phyloP scores from a whole-genome alignment of 1,139 yeast genomes.

The Scheffersomyces parashehatae region DNA sequence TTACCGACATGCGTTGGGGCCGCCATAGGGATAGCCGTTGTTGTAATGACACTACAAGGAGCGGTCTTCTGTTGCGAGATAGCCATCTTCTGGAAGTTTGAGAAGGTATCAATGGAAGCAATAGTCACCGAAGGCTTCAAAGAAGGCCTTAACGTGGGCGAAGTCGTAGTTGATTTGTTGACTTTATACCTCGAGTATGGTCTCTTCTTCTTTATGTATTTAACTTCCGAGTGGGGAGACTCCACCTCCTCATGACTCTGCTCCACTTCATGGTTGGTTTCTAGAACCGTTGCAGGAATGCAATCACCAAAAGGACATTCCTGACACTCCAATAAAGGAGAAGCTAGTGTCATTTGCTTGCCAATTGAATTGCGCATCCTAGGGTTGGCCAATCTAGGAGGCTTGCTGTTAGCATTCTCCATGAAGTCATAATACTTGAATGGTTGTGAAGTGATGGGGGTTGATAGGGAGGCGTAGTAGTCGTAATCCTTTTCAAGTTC shows the following conservation, averaged over 20 bases:
- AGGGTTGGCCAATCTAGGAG: constrained; percentile 2
- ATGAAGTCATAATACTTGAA: neutral
- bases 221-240: neutral
- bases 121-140: constrained; percentile 28
- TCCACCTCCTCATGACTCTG: neutral
- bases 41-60: too few species aligned
- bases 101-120: constrained; percentile 22
- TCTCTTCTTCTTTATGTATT: neutral
- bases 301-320: constrained; percentile 3
- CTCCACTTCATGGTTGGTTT: neutral
- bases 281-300: neutral
- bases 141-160: constrained; percentile 11
- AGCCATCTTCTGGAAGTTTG: constrained; percentile 8
- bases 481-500: too few species aligned
- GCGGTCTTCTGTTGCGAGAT: too few species aligned
- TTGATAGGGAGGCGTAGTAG: neutral
- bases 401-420: constrained; percentile 4
- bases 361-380: constrained; percentile 6
- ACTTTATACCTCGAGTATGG: neutral
- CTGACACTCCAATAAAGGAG: constrained; percentile 18
- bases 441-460: neutral
- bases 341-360: constrained; percentile 14
- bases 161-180: constrained; percentile 8
- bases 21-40: too few species aligned
- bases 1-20: neutral